Evolutionary conservation across 306 rosid species (phyloP).

Genomic region (Lagenaria siceraria): DNA sequence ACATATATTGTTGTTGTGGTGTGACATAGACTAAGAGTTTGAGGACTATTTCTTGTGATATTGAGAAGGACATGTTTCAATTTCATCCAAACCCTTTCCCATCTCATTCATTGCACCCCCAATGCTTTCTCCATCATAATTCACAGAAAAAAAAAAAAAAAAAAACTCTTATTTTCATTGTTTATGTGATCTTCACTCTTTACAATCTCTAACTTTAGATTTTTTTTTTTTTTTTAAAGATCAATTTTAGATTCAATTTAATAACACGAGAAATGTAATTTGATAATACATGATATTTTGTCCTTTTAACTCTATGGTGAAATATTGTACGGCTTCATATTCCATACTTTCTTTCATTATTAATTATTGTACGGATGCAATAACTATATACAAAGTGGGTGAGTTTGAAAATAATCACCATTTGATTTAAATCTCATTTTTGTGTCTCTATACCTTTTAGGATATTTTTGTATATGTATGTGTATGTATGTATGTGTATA

Average conservation of each 20-base stretch:
- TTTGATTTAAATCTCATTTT: background rate
- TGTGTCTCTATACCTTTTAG: too few relatives aligned
- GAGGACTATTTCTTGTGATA: constrained; percentile 5
- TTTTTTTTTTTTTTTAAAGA: too few relatives aligned
- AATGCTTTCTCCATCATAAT: background rate
- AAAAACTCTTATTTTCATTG: background rate
- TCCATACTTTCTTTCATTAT: too few relatives aligned
- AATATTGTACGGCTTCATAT: background rate
- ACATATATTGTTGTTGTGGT: background rate
- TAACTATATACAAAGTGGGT: background rate
- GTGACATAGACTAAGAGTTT: background rate
- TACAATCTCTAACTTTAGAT: background rate
- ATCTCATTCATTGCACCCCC: background rate
- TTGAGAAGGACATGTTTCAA: background rate
- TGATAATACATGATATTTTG: background rate
- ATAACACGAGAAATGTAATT: background rate
- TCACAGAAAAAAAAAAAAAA: too few relatives aligned
- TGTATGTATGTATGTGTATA: too few relatives aligned
- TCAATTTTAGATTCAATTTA: background rate
- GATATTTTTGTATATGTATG: too few relatives aligned
- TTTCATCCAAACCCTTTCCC: background rate
- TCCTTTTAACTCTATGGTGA: background rate
- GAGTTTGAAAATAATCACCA: background rate
- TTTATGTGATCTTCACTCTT: background rate
- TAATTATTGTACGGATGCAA: too few relatives aligned